These are phyloP conservation scores for Dactylonectria macrodidyma DNA, from an alignment of 2,329 filamentous ascomycete genomes.

Conservation along the genomic window DNA sequence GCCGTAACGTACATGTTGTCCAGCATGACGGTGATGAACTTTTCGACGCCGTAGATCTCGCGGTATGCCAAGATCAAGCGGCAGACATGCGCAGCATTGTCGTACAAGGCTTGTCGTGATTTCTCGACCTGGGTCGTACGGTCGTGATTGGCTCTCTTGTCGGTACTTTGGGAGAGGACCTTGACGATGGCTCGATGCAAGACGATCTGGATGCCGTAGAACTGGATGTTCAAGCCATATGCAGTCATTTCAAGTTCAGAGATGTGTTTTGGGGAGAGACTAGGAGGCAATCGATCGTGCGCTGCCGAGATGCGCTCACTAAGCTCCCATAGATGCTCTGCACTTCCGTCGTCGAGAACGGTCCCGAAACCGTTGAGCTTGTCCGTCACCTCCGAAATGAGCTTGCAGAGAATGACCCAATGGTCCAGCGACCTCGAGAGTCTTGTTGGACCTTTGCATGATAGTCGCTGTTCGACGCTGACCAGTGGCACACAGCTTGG, in stretches of 20 bases:
- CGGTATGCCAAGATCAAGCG: background rate
- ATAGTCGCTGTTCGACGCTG: background rate
- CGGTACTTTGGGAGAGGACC: background rate
- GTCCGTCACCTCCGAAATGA: slow-evolving; percentile 14
- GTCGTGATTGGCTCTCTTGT: background rate
- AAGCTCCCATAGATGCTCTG: background rate
- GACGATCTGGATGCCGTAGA: slow-evolving; percentile 15
- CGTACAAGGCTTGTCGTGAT: slow-evolving; percentile 6
- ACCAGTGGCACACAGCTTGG: slow-evolving; percentile 6
- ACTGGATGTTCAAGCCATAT: slow-evolving; percentile 18
- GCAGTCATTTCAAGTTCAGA: slow-evolving; percentile 6
- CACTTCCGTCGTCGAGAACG: background rate
- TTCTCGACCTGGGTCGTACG: background rate
- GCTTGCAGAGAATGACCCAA: slow-evolving; percentile 10
- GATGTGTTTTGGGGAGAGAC: background rate
- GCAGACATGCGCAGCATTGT: slow-evolving; percentile 6
- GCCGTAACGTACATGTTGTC: slow-evolving; percentile 21
- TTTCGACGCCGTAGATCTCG: slow-evolving; percentile 15
- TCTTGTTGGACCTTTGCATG: background rate
- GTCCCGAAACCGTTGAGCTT: slow-evolving; percentile 1
- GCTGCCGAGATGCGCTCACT: background rate
- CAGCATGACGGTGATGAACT: slow-evolving; percentile 19
- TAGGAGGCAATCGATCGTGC: background rate
- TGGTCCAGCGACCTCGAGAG: background rate
- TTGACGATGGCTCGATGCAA: slow-evolving; percentile 6